These are phyloP conservation scores for Aspergillus terreus DNA, from an alignment of 2,329 filamentous ascomycete genomes.

Conservation along the genomic window DNA sequence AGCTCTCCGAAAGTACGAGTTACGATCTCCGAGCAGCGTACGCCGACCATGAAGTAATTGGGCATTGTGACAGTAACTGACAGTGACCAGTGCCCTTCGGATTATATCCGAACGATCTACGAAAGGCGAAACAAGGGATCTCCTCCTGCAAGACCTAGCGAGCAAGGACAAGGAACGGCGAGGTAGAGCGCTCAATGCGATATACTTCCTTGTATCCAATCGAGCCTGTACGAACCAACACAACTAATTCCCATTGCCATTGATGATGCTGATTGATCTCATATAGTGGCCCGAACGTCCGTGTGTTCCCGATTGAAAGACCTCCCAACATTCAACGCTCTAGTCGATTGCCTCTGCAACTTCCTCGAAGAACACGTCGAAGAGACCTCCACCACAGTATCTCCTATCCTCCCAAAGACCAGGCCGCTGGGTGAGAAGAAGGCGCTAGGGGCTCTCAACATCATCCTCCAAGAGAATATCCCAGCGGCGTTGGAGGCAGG, in stretches of 20 bases:
- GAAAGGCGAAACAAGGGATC: slow-evolving; percentile 36
- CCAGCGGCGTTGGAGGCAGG: slow-evolving; percentile 57
- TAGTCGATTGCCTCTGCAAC: slow-evolving; percentile 41
- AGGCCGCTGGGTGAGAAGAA: slow-evolving; percentile 42
- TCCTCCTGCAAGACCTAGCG: slow-evolving; percentile 41
- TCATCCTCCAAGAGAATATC: slow-evolving; percentile 58
- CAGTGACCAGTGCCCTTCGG: slow-evolving; percentile 35
- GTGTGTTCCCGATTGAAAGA: slow-evolving; percentile 34
- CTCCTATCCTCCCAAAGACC: slow-evolving; percentile 37
- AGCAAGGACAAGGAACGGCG: slow-evolving; percentile 36
- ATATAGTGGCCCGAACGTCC: slow-evolving; percentile 33
- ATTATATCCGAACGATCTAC: slow-evolving; percentile 45
- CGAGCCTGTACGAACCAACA: slow-evolving; percentile 31
- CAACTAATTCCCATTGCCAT: background rate
- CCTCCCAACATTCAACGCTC: slow-evolving; percentile 33
- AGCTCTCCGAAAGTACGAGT: slow-evolving; percentile 67
- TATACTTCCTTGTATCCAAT: slow-evolving; percentile 42
- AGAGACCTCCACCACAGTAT: slow-evolving; percentile 30
- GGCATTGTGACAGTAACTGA: slow-evolving; percentile 30
- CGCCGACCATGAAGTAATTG: slow-evolving; percentile 14
- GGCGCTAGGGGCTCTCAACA: slow-evolving; percentile 54
- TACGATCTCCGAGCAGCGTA: slow-evolving; percentile 69
- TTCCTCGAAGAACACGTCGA: slow-evolving; percentile 37
- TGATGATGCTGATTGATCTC: slow-evolving; percentile 2
- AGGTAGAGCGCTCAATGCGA: slow-evolving; percentile 39